Conservation (phyloP, 441 rosid species). For the Euphorbia celastroides region DNA sequence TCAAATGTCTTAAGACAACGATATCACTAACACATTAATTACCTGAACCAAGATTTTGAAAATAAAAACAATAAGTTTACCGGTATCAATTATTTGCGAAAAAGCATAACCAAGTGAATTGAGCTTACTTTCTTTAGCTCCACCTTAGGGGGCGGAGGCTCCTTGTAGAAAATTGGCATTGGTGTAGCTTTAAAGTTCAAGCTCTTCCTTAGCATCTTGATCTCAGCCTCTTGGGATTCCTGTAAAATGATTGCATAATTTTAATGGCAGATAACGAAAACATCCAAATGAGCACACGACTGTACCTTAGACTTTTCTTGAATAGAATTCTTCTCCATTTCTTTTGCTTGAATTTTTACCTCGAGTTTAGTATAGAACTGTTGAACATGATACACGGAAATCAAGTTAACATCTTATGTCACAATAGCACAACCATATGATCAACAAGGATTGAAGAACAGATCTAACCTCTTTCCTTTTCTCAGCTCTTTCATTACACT, state of each 20-base stretch:
- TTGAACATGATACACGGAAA: slow-evolving; percentile 19
- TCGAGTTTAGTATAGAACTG: slow-evolving; percentile 92
- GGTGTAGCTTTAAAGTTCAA: slow-evolving; percentile 95
- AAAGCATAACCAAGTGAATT: neutral
- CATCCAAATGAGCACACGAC: slow-evolving; percentile 5
- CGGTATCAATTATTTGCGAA: neutral
- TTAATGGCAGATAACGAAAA: slow-evolving; percentile 3
- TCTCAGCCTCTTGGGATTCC: slow-evolving; percentile 98
- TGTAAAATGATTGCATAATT: slow-evolving; percentile 26
- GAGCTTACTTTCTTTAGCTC: slow-evolving; percentile 81
- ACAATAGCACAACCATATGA: neutral
- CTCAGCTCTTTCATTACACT: slow-evolving; percentile 95
- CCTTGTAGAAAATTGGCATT: slow-evolving; percentile 97
- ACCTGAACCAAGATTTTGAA: neutral
- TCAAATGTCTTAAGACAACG: neutral
- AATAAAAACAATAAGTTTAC: neutral
- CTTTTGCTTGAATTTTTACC: slow-evolving; percentile 92
- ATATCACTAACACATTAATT: neutral
- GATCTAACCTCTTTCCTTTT: slow-evolving; percentile 85
- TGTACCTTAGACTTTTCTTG: slow-evolving; percentile 92
- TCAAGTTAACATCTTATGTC: neutral
- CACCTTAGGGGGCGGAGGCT: slow-evolving; percentile 78
- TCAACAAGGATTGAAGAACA: neutral
- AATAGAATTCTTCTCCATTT: slow-evolving; percentile 60
- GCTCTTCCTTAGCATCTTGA: slow-evolving; percentile 84